Evolutionary conservation across 129 eudicot species (phyloP).

Genomic region (Flaveria brownii): DNA sequence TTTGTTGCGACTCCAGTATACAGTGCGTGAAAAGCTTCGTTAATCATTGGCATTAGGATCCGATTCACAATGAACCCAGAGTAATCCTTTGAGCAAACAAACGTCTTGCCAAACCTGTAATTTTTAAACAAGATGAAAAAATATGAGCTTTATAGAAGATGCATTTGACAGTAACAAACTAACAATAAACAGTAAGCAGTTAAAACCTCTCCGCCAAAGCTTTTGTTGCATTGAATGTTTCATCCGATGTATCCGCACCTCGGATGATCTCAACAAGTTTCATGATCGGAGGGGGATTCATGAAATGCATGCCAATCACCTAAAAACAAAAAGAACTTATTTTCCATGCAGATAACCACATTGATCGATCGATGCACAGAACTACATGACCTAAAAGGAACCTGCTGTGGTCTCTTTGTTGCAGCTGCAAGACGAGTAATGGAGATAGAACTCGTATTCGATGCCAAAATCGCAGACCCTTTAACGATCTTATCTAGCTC

Average conservation of each 20-base stretch:
- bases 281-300: slow-evolving; percentile 97
- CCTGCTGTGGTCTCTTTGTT: slow-evolving; percentile 78
- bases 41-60: slow-evolving; percentile 92
- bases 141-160: not conserved
- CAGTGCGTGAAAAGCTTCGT: slow-evolving; percentile 81
- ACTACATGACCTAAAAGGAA: slow-evolving; percentile 9
- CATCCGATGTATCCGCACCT: slow-evolving; percentile 88
- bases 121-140: not conserved
- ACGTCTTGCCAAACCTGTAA: slow-evolving; percentile 79
- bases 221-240: slow-evolving; percentile 64
- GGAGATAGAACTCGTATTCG: slow-evolving; percentile 91
- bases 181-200: not conserved
- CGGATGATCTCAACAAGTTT: slow-evolving; percentile 85
- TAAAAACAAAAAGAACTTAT: slow-evolving; percentile 13
- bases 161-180: not conserved
- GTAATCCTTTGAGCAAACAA: slow-evolving; percentile 74
- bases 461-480: slow-evolving; percentile 80
- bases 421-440: slow-evolving; percentile 81
- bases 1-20: slow-evolving; percentile 87
- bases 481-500: slow-evolving; percentile 59
- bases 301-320: slow-evolving; percentile 95
- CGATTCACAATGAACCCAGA: slow-evolving; percentile 90
- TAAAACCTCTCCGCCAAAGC: slow-evolving; percentile 62
- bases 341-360: not conserved
- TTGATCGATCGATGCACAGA: not conserved